Evolutionary conservation across 1,139 yeast species (phyloP), one percentile per base, ranked within the genome.

Genomic region (Geotrichum fermentans): DNA sequence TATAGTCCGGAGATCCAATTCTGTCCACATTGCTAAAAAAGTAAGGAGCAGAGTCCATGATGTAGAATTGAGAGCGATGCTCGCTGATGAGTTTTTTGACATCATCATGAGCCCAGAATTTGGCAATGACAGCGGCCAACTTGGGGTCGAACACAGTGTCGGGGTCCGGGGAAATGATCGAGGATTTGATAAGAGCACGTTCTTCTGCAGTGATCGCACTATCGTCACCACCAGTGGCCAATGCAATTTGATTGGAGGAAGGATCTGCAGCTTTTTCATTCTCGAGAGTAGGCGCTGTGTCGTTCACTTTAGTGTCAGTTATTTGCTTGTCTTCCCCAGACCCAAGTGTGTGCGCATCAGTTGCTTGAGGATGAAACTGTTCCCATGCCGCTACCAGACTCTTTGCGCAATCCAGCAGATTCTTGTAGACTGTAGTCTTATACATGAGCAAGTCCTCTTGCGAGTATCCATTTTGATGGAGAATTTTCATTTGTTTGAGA

Each of bases 31-130:
- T 82, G 32, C 80, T 75, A 59, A 88, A 77, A 63, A 89, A 88
- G 65, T 90, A 90, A 49, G 76, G 73, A 0, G 96, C 90, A 4
- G 95, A 86, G 64, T 90, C 97, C 75, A 88, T 80, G 45, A 90
- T 71, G 64, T 89, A 89, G 61, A 88, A 89, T 51, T 82, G 80
- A 33, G 86, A 80, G 55, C 87, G 80, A 54, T 82, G 78, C 45
- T 77, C 75, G 50, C 74, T 73, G 45, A 83, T 69, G 56, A 85
- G 71, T 36, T 73, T 69, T 53, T 72, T 73, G 11, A 89, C 87
- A 16, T 77, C 78, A 0, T 82, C 79, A 49, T 79, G 76, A 10
- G 70, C 64, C 77, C 92, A 83, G 30, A 89, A 54, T 24, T 53
- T 53, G 30, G 55, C 50, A 46, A 68, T 60, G 11, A 61, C 55